Evolutionary conservation across 805 yeast genomes (phyloP).

Genomic region (Kuraishia hungarica): DNA sequence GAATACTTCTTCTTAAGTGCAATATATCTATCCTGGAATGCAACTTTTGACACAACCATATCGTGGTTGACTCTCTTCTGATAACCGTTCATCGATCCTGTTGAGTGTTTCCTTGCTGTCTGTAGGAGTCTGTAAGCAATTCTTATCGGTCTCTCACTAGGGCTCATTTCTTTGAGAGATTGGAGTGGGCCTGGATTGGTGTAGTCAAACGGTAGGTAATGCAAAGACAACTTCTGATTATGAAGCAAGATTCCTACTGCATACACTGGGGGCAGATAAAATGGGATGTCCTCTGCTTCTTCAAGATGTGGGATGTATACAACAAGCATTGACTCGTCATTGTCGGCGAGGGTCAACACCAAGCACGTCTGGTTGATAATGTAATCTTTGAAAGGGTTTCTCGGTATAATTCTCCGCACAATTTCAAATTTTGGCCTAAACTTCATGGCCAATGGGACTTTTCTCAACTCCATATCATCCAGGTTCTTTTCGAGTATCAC

Average conservation of each 20-base stretch:
- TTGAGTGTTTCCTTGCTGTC: constrained; percentile 77
- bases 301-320: constrained; percentile 74
- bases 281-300: constrained; percentile 58
- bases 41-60: constrained; percentile 69
- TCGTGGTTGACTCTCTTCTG: constrained; percentile 87
- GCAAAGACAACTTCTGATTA: constrained; percentile 46
- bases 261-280: constrained; percentile 78
- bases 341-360: constrained; percentile 25
- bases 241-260: constrained; percentile 64
- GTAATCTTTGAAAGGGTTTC: constrained; percentile 81
- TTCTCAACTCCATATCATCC: constrained; percentile 32
- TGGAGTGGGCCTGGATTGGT: constrained; percentile 13
- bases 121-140: constrained; percentile 74
- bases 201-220: constrained; percentile 55
- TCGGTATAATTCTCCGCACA: constrained; percentile 83
- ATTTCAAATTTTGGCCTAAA: constrained; percentile 37
- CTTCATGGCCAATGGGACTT: constrained; percentile 18
- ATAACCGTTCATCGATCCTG: constrained; percentile 78
- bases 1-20: constrained; percentile 78
- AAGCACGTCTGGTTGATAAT: constrained; percentile 82
- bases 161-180: constrained; percentile 24
- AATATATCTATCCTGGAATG: constrained; percentile 78
- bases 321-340: constrained; percentile 39
- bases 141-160: constrained; percentile 59
- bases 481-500: constrained; percentile 16